phyloP scores from a whole-genome alignment of 1,284 basidiomycete species.

The Anthracocystis setariae region DNA sequence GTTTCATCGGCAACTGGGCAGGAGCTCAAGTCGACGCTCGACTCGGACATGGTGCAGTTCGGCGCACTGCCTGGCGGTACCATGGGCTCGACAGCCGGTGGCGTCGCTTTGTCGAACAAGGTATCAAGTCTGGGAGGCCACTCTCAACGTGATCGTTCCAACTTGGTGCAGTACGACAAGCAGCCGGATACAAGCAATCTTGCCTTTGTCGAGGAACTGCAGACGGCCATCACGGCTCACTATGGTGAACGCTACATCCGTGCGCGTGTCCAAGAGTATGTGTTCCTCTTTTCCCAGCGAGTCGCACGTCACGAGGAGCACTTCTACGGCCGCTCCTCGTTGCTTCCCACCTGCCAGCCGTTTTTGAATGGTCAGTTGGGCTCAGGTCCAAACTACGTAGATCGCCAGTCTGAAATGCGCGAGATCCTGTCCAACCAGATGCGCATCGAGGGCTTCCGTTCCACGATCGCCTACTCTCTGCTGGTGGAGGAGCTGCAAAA shows the following conservation, averaged over 20 bases:
- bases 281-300: slow-evolving; percentile 77
- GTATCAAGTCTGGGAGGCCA: slow-evolving; percentile 17
- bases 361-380: slow-evolving; percentile 72
- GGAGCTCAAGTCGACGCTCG: slow-evolving; percentile 12
- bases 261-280: slow-evolving; percentile 80
- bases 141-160: slow-evolving; percentile 33
- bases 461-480: slow-evolving; percentile 76
- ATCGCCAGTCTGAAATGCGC: slow-evolving; percentile 73
- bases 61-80: slow-evolving; percentile 20
- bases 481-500: slow-evolving; percentile 25
- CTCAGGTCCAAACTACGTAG: slow-evolving; percentile 76
- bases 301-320: slow-evolving; percentile 83
- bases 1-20: slow-evolving; percentile 17
- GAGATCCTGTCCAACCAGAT: slow-evolving; percentile 77
- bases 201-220: slow-evolving; percentile 88
- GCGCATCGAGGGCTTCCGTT: slow-evolving; percentile 82
- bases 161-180: slow-evolving; percentile 25
- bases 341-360: slow-evolving; percentile 73
- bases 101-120: slow-evolving; percentile 15
- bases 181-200: slow-evolving; percentile 75
- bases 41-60: slow-evolving; percentile 40
- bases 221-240: slow-evolving; percentile 77
- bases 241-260: slow-evolving; percentile 83
- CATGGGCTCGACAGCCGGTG: slow-evolving; percentile 7
- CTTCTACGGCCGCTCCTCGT: slow-evolving; percentile 74